Evolutionary conservation across 2,329 filamentous ascomycete species (phyloP).

Genomic region (Coniella lustricola): DNA sequence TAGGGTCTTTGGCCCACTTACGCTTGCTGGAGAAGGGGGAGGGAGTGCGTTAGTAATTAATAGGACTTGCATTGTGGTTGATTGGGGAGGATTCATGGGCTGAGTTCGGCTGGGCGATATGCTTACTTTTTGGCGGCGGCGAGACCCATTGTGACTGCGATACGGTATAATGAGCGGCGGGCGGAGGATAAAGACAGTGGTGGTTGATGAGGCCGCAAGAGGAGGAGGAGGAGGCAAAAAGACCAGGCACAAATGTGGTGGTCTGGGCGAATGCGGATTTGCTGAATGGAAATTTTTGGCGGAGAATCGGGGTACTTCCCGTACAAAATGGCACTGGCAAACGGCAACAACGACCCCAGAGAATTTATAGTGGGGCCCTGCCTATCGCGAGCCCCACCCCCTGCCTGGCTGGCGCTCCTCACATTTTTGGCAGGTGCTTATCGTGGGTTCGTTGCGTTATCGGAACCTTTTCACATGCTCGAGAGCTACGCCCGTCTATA

Average conservation of each 20-base stretch:
- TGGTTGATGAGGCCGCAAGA: background rate
- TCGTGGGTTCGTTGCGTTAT: too few relatives aligned
- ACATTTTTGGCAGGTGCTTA: too few relatives aligned
- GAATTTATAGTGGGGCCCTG: too few relatives aligned
- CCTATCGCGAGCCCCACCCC: too few relatives aligned
- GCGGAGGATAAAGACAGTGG: background rate
- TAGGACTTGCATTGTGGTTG: too few relatives aligned
- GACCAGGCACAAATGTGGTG: background rate
- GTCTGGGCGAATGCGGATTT: background rate
- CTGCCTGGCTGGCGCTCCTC: too few relatives aligned
- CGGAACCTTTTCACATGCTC: background rate
- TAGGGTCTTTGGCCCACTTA: slow-evolving; percentile 85
- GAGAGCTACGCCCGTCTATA: too few relatives aligned
- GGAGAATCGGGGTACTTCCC: slow-evolving; percentile 2
- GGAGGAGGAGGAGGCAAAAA: background rate
- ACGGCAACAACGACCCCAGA: too few relatives aligned
- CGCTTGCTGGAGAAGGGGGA: slow-evolving; percentile 29
- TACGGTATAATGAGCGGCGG: background rate
- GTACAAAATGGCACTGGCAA: too few relatives aligned
- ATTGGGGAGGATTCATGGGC: too few relatives aligned
- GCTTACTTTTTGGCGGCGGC: slow-evolving; percentile 59
- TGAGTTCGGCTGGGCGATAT: too few relatives aligned
- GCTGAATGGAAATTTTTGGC: slow-evolving; percentile 12
- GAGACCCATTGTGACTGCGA: slow-evolving; percentile 52
- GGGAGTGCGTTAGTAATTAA: background rate